Evolutionary conservation across 2,329 filamentous ascomycete genomes (phyloP), one percentile per base, ranked within the genome.

Genomic region (Stenocarpella maydis): DNA sequence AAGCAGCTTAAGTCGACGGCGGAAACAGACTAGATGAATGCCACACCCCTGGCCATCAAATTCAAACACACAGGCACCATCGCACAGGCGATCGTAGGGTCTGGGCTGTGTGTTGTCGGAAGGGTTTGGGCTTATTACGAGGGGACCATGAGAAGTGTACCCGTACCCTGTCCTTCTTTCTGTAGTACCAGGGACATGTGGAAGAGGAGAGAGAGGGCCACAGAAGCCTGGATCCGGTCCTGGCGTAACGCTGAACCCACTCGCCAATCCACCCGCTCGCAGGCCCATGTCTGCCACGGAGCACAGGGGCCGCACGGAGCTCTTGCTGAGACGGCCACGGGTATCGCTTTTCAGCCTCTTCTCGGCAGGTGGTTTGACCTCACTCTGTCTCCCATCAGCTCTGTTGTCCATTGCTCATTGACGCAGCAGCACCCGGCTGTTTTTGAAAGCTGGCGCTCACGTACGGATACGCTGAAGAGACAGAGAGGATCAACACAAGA

Each of bases 291-390:
- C 54, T 55, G n/a, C 61, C 49, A 64, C 43, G 55, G 39, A 65
- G 26, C 68, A 49, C 69, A 70, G 69, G 69, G 69, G 43, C 65
- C 65, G 58, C 69, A 70, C 58, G 69, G 69, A 34, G 37, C 58
- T 43, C 49, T 8, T 60, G 65, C 24, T 60, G 65, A 68, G 58
- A 68, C 58, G 58, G 26, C 65, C 50, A 43, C 41, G 68, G 50
- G 31, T 21, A 19, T 17, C 17, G n/a, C 49, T 55, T 55, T 68
- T 70, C 68, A 70, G 68, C 68, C 68, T 70, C 54, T 31, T 63
- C 31, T 50, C 28, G 34, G 24, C 34, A 24, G 6, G 28, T 2
- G 17, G n/a, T 15, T 47, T 45, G 28, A 39, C 66, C 34, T 55
- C 55, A 39, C 3, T 24, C 5, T 34, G 37, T 49, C 41, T 26